A percentile compares a stretch with the other conserved stretches of the same genome.
These are phyloP conservation scores for Leptographium lundbergii DNA, from an alignment of 2,329 filamentous ascomycete species.

Conservation along the genomic window DNA sequence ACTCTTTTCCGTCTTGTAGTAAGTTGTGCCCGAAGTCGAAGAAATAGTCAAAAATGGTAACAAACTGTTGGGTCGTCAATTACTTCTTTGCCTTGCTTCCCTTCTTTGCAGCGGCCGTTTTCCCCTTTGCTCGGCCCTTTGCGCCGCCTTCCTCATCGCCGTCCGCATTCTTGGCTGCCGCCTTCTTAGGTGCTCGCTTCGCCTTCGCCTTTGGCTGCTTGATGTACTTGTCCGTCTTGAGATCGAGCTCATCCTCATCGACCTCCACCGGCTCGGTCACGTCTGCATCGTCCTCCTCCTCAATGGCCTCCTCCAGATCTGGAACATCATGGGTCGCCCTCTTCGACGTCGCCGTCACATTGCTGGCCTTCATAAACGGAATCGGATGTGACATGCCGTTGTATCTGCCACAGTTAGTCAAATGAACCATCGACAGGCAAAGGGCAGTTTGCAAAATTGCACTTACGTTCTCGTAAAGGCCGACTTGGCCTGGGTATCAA, in stretches of 20 bases:
- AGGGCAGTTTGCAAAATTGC: neutral
- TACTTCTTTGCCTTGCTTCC: slow-evolving; percentile 5
- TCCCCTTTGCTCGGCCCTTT: slow-evolving; percentile 18
- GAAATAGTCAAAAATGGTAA: neutral
- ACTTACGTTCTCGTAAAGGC: slow-evolving; percentile 72
- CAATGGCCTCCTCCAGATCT: slow-evolving; percentile 90
- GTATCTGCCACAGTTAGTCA: slow-evolving; percentile 42
- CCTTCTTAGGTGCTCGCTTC: slow-evolving; percentile 30
- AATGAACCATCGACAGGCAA: neutral
- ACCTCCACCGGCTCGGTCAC: slow-evolving; percentile 45
- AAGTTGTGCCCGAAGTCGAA: neutral
- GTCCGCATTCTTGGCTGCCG: slow-evolving; percentile 25
- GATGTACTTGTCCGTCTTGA: slow-evolving; percentile 94
- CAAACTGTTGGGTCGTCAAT: neutral
- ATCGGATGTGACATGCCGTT: slow-evolving; percentile 78
- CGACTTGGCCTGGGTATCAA: slow-evolving; percentile 76
- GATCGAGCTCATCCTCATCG: slow-evolving; percentile 66
- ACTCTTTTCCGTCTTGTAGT: neutral
- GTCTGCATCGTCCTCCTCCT: slow-evolving; percentile 79
- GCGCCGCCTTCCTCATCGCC: slow-evolving; percentile 43
- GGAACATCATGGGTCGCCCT: slow-evolving; percentile 63
- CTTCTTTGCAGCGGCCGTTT: slow-evolving; percentile 25
- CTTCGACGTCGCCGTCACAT: slow-evolving; percentile 54
- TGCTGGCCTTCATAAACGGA: slow-evolving; percentile 91
- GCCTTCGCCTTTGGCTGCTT: slow-evolving; percentile 71